These are phyloP conservation scores for Alternaria conjuncta DNA, from an alignment of 2,329 filamentous ascomycete genomes.

Conservation along the genomic window DNA sequence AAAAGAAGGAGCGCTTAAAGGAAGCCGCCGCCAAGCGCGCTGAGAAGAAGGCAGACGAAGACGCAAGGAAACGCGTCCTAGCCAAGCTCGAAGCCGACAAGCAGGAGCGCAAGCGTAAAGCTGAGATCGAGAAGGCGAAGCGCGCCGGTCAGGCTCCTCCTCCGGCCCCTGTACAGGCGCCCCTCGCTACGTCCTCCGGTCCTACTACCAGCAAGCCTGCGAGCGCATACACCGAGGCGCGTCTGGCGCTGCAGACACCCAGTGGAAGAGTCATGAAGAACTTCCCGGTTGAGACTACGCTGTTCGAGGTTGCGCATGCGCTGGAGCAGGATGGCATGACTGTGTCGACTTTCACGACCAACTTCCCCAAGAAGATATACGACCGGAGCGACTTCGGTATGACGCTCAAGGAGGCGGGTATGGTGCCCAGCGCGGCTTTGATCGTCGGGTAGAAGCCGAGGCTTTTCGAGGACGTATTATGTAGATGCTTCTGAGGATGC, in stretches of 20 bases:
- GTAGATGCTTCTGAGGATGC: neutral
- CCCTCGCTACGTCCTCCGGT: slow-evolving; percentile 55
- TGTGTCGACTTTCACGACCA: slow-evolving; percentile 81
- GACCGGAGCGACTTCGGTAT: slow-evolving; percentile 76
- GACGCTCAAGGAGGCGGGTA: slow-evolving; percentile 88
- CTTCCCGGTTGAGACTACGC: slow-evolving; percentile 83
- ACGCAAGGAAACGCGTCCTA: slow-evolving; percentile 86
- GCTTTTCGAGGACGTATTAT: neutral
- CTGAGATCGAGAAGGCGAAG: slow-evolving; percentile 82
- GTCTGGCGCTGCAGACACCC: slow-evolving; percentile 79
- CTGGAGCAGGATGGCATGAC: slow-evolving; percentile 73
- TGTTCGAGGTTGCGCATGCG: slow-evolving; percentile 88
- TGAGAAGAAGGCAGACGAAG: slow-evolving; percentile 85
- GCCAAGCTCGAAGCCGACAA: slow-evolving; percentile 96
- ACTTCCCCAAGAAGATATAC: slow-evolving; percentile 85
- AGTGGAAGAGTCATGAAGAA: slow-evolving; percentile 84
- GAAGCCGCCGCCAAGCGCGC: slow-evolving; percentile 84
- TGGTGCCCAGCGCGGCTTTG: slow-evolving; percentile 89
- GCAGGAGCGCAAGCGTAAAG: slow-evolving; percentile 82
- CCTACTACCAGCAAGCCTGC: slow-evolving; percentile 66
- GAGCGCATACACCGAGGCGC: slow-evolving; percentile 77
- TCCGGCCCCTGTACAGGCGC: slow-evolving; percentile 55
- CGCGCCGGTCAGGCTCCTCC: slow-evolving; percentile 74
- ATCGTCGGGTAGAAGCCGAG: slow-evolving; percentile 61
- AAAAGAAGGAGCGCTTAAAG: slow-evolving; percentile 89